phyloP scores from a whole-genome alignment of 192 early-diverging fungal genomes.

The Linnemannia schmuckeri region DNA sequence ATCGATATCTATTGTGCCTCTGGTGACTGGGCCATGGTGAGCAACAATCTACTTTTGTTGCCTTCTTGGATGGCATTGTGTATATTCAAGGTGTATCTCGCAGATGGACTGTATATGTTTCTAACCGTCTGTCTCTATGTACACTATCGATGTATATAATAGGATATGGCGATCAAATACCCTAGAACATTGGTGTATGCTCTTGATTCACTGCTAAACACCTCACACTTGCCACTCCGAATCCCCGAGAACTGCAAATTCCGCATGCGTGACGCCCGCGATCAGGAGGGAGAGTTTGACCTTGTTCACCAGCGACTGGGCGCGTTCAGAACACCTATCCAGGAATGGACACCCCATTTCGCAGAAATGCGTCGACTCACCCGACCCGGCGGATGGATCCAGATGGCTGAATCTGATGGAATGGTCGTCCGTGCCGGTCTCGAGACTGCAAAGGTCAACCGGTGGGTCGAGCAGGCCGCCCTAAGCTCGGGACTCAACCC shows the following conservation, averaged over 20 bases:
- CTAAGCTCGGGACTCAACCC: slow-evolving; percentile 49
- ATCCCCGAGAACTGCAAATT: slow-evolving; percentile 55
- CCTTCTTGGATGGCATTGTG: slow-evolving; percentile 1
- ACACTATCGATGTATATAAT: background rate
- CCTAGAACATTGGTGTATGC: slow-evolving; percentile 52
- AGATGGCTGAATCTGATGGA: slow-evolving; percentile 47
- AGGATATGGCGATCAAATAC: slow-evolving; percentile 45
- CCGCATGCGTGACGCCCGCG: slow-evolving; percentile 40
- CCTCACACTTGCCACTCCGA: slow-evolving; percentile 20
- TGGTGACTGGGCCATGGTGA: slow-evolving; percentile 52
- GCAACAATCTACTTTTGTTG: background rate
- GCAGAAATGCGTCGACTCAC: slow-evolving; percentile 40
- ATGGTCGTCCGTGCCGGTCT: slow-evolving; percentile 37
- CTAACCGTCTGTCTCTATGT: background rate
- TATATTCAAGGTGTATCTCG: background rate
- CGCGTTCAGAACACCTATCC: slow-evolving; percentile 41
- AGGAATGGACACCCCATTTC: slow-evolving; percentile 57
- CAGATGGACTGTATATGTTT: background rate
- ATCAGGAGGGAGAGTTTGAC: slow-evolving; percentile 55
- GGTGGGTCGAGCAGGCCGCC: slow-evolving; percentile 52
- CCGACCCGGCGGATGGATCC: slow-evolving; percentile 53
- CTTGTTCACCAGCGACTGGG: slow-evolving; percentile 50
- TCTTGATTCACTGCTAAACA: slow-evolving; percentile 34
- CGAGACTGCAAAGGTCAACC: slow-evolving; percentile 40
- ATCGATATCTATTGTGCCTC: slow-evolving; percentile 45